Evolutionary conservation across 257 asterid species (phyloP).

Genomic region (Solanum peruvianum): DNA sequence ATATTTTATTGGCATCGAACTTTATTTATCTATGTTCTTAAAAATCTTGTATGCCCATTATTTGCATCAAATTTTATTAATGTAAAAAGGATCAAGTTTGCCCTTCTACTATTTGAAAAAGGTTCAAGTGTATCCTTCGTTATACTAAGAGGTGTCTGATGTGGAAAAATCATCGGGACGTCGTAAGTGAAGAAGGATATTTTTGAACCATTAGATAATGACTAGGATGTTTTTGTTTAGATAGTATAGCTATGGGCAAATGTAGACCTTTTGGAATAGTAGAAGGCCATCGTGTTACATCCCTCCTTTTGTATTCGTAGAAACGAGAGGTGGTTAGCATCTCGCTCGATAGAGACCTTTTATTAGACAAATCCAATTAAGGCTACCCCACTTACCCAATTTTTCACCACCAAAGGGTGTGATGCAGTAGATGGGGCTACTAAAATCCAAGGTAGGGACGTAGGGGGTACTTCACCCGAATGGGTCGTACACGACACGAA

Average conservation of each 20-base stretch:
- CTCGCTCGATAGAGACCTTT: not conserved
- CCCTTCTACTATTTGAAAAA: not conserved
- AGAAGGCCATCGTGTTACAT: not conserved
- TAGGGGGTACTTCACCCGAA: not conserved
- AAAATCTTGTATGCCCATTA: not conserved
- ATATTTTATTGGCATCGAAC: not conserved
- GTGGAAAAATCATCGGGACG: not conserved
- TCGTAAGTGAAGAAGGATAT: rapidly evolving
- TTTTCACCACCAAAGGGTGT: not conserved
- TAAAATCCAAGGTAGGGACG: not conserved
- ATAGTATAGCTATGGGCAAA: not conserved
- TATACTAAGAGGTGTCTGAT: not conserved
- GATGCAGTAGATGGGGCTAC: not conserved
- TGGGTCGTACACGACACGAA: not conserved
- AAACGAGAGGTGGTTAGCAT: not conserved
- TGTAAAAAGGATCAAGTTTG: not conserved
- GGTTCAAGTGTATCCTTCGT: not conserved
- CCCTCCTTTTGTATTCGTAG: not conserved
- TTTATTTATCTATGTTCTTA: not conserved
- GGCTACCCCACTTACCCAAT: not conserved
- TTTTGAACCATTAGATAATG: not conserved
- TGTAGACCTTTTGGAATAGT: not conserved
- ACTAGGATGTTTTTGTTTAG: not conserved
- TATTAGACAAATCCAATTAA: not conserved
- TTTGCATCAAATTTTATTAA: not conserved